These are phyloP conservation scores for Cymbopogon flexuosus DNA, from an alignment of 202 grass and related monocot genomes.

Conservation along the genomic window DNA sequence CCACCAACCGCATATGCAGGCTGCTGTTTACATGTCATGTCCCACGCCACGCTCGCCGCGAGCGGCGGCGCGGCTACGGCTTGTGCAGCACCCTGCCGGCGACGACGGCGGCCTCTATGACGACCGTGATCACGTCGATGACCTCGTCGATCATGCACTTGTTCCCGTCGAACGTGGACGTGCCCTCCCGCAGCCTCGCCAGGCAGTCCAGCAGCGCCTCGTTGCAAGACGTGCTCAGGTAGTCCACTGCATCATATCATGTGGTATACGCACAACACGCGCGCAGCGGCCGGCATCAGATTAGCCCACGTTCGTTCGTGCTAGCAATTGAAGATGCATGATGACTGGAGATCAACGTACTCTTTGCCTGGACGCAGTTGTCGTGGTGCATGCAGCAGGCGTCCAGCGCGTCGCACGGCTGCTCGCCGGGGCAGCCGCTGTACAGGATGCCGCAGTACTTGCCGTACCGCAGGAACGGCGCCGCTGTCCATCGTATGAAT, in stretches of 20 bases:
- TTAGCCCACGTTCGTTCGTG: background rate
- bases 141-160: conserved; percentile 92
- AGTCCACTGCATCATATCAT: no score
- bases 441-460: conserved; percentile 98
- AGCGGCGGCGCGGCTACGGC: conserved; percentile 39
- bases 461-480: conserved; percentile 83
- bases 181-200: conserved; percentile 42
- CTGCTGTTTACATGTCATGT: background rate
- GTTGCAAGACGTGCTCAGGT: conserved; percentile 83
- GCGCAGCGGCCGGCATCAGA: background rate
- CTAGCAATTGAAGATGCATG: background rate
- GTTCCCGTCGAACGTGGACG: conserved; percentile 69
- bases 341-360: conserved; percentile 13
- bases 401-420: conserved; percentile 83
- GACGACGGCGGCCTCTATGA: conserved; percentile 81
- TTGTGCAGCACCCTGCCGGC: conserved; percentile 85
- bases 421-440: conserved; percentile 94
- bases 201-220: conserved; percentile 75
- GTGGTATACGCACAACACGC: background rate
- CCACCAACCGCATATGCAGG: conserved; percentile 3
- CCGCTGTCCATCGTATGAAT: conserved; percentile 12
- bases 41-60: background rate
- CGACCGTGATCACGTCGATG: conserved; percentile 77
- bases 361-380: conserved; percentile 64
- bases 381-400: conserved; percentile 99